These are phyloP conservation scores for Neoascochyta sp. DNA, from an alignment of 2,329 filamentous ascomycete species.

Conservation along the genomic window DNA sequence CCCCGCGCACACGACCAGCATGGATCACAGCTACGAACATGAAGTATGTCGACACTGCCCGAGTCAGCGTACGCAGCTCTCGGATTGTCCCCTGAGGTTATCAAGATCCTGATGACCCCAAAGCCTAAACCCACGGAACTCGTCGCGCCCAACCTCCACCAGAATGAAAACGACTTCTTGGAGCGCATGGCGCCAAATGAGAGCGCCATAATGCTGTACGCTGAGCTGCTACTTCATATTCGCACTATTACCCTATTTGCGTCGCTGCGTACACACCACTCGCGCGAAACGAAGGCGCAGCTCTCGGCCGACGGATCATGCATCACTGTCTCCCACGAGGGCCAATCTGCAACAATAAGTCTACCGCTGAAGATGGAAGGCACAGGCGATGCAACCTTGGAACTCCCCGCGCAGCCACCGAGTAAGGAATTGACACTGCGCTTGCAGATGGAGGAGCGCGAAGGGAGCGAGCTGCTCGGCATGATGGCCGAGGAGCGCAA, in stretches of 20 bases:
- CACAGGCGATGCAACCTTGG: slow-evolving; percentile 46
- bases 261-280: slow-evolving; percentile 46
- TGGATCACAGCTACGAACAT: slow-evolving; percentile 19
- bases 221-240: slow-evolving; percentile 59
- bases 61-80: slow-evolving; percentile 37
- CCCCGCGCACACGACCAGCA: slow-evolving; percentile 16
- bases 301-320: slow-evolving; percentile 44
- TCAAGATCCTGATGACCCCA: slow-evolving; percentile 32
- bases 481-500: slow-evolving; percentile 31
- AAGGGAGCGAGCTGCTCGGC: slow-evolving; percentile 28
- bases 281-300: slow-evolving; percentile 42
- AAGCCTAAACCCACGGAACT: slow-evolving; percentile 23
- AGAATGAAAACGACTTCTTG: slow-evolving; percentile 20
- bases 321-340: slow-evolving; percentile 48
- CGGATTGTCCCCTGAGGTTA: slow-evolving; percentile 26
- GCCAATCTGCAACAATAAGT: slow-evolving; percentile 43
- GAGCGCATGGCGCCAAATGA: slow-evolving; percentile 28
- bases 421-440: slow-evolving; percentile 53
- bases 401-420: slow-evolving; percentile 46
- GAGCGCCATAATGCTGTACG: slow-evolving; percentile 48
- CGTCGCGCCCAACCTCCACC: slow-evolving; percentile 31
- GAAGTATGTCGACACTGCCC: slow-evolving; percentile 36
- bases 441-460: slow-evolving; percentile 49
- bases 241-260: slow-evolving; percentile 57
- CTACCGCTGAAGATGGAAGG: slow-evolving; percentile 47